Conservation (phyloP, 768 basidiomycete species). For the Calocera viscosa region DNA sequence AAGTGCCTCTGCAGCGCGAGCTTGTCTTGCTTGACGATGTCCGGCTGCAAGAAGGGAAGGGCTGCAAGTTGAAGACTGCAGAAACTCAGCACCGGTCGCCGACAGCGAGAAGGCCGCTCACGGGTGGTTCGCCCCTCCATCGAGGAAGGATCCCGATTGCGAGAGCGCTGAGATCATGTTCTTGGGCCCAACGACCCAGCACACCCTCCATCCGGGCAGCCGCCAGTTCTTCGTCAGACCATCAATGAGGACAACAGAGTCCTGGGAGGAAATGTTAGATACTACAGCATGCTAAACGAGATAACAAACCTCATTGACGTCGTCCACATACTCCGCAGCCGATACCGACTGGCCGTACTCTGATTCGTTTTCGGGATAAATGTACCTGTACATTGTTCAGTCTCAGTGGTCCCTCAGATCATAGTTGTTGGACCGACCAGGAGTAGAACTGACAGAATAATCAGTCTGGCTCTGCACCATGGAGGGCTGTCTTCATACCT, state of each 20-base stretch:
- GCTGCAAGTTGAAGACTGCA: constrained; percentile 75
- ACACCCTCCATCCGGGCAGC: constrained; percentile 87
- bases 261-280: constrained; percentile 29
- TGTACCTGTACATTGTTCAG: constrained; percentile 34
- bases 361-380: constrained; percentile 65
- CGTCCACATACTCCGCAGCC: constrained; percentile 70
- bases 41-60: constrained; percentile 64
- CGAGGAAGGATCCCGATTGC: constrained; percentile 88
- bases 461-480: background rate
- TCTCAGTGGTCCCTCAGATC: background rate
- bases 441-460: constrained; percentile 60
- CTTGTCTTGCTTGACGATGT: constrained; percentile 59
- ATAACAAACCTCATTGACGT: constrained; percentile 56
- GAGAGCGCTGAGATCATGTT: constrained; percentile 78
- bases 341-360: constrained; percentile 70
- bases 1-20: constrained; percentile 80
- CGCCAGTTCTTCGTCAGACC: constrained; percentile 96
- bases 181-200: constrained; percentile 81
- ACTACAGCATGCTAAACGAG: constrained; percentile 7
- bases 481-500: constrained; percentile 34
- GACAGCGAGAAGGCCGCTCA: constrained; percentile 29
- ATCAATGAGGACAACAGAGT: constrained; percentile 74
- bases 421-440: constrained; percentile 37
- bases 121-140: constrained; percentile 91
- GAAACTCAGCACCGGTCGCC: background rate